phyloP scores from a whole-genome alignment of 78 protist species.

The Monosiga brevicollis region DNA sequence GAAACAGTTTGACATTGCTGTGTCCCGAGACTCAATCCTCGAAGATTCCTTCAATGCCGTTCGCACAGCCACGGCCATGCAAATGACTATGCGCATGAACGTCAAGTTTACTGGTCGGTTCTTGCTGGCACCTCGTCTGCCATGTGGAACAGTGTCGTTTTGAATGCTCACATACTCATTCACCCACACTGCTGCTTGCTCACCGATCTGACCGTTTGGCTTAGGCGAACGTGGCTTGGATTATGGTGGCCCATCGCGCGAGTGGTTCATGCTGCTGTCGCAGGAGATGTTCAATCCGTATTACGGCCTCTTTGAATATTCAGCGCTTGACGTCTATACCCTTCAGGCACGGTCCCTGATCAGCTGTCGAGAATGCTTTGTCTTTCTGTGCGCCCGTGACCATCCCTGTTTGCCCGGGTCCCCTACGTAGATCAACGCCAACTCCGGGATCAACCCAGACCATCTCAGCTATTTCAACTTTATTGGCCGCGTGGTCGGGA shows the following conservation, averaged over 20 bases:
- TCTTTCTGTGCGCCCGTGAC: too few species aligned
- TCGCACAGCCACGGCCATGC: not conserved
- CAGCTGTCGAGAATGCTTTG: too few species aligned
- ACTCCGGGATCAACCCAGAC: conserved; percentile 49
- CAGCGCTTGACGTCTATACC: conserved; percentile 29
- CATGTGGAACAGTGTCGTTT: too few species aligned
- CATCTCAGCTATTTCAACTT: conserved; percentile 61
- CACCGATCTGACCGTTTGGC: too few species aligned
- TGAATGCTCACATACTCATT: too few species aligned
- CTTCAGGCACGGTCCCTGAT: too few species aligned
- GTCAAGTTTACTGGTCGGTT: conserved; percentile 48
- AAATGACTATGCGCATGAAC: conserved; percentile 28
- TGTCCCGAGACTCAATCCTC: not conserved
- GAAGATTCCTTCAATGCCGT: conserved; percentile 1
- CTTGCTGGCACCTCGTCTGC: too few species aligned
- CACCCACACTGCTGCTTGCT: too few species aligned
- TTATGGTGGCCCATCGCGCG: conserved; percentile 58
- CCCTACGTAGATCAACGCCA: conserved; percentile 46
- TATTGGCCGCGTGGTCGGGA: conserved; percentile 53
- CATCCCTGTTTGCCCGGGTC: too few species aligned
- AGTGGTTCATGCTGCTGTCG: conserved; percentile 49
- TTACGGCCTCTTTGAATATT: conserved; percentile 61
- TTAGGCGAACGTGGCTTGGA: conserved; percentile 69
- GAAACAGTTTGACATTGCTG: not conserved
- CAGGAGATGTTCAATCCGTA: conserved; percentile 49